phyloP scores from a whole-genome alignment of 228 moss, liverwort and hornwort genomes.

The Sphagnum fallax region DNA sequence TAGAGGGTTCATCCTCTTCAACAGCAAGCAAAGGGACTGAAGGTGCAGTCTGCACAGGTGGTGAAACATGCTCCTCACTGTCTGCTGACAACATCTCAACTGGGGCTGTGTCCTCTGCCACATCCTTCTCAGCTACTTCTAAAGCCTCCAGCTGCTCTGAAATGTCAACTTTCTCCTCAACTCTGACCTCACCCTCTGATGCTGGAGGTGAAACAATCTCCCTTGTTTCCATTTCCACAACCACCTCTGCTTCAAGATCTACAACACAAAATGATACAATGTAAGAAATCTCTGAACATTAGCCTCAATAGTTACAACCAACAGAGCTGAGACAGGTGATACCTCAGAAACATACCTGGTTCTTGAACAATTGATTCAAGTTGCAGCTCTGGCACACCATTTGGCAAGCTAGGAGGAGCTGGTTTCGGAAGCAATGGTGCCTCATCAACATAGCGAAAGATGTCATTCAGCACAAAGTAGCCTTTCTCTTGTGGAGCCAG shows the following conservation, averaged over 20 bases:
- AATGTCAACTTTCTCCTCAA: conserved; percentile 30
- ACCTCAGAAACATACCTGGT: conserved; percentile 24
- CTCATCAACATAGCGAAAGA: conserved; percentile 74
- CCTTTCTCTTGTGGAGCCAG: conserved; percentile 95
- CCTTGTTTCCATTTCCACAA: conserved; percentile 46
- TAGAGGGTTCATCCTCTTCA: neutral
- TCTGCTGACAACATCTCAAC: conserved; percentile 32
- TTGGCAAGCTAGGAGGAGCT: conserved; percentile 2
- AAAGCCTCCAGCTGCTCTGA: conserved; percentile 9
- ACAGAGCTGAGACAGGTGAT: neutral
- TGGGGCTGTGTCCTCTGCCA: conserved; percentile 22
- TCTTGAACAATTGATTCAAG: conserved; percentile 16
- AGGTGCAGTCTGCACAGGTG: conserved; percentile 8
- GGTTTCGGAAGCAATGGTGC: conserved; percentile 13
- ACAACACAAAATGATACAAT: neutral
- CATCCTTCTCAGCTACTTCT: conserved; percentile 34
- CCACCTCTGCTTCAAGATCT: conserved; percentile 28
- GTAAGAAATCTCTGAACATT: neutral
- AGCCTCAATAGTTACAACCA: neutral
- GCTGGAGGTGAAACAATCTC: conserved; percentile 30
- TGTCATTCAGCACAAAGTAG: conserved; percentile 85
- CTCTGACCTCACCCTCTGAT: conserved; percentile 31
- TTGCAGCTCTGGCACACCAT: conserved; percentile 35
- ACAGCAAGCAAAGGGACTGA: conserved; percentile 10
- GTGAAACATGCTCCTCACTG: conserved; percentile 26